These are phyloP conservation scores for Metschnikowia colocasiae DNA, from an alignment of 805 yeast species.

Conservation along the genomic window DNA sequence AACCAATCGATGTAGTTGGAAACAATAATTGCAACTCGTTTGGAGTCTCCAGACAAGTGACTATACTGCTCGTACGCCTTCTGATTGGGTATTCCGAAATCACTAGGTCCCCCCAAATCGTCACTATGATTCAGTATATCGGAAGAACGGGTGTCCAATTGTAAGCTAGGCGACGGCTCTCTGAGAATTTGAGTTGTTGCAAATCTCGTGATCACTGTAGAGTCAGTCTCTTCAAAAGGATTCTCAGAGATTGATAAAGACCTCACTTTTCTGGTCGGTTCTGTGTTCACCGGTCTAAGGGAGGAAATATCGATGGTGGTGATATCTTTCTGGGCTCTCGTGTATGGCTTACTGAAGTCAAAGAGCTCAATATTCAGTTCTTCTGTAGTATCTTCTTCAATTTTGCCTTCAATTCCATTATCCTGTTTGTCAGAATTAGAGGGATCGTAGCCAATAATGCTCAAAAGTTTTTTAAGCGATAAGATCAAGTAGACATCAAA, in stretches of 20 bases:
- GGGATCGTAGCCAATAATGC: slow-evolving; percentile 8
- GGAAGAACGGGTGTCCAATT: background rate
- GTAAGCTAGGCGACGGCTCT: slow-evolving; percentile 2
- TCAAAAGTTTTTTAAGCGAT: slow-evolving; percentile 19
- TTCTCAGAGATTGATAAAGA: slow-evolving; percentile 8
- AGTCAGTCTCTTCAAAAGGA: slow-evolving; percentile 2
- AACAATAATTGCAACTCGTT: slow-evolving; percentile 32
- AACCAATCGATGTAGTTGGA: slow-evolving; percentile 53
- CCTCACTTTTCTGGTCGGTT: slow-evolving; percentile 3
- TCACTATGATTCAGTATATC: background rate
- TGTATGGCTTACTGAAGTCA: slow-evolving; percentile 8
- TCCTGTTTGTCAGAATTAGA: slow-evolving; percentile 10
- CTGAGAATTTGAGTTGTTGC: background rate
- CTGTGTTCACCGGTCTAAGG: slow-evolving; percentile 5
- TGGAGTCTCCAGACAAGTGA: slow-evolving; percentile 16
- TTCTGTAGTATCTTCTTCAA: slow-evolving; percentile 14
- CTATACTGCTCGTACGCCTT: slow-evolving; percentile 3
- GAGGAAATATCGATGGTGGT: slow-evolving; percentile 34
- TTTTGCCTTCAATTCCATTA: slow-evolving; percentile 9
- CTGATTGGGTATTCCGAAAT: background rate
- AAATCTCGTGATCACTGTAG: background rate
- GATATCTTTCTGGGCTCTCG: slow-evolving; percentile 28
- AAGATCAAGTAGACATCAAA: slow-evolving; percentile 41
- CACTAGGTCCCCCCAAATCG: background rate
- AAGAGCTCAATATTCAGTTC: slow-evolving; percentile 12